These are phyloP conservation scores for Wilcoxina mikolae DNA, from an alignment of 495 filamentous ascomycete genomes.

Conservation along the genomic window DNA sequence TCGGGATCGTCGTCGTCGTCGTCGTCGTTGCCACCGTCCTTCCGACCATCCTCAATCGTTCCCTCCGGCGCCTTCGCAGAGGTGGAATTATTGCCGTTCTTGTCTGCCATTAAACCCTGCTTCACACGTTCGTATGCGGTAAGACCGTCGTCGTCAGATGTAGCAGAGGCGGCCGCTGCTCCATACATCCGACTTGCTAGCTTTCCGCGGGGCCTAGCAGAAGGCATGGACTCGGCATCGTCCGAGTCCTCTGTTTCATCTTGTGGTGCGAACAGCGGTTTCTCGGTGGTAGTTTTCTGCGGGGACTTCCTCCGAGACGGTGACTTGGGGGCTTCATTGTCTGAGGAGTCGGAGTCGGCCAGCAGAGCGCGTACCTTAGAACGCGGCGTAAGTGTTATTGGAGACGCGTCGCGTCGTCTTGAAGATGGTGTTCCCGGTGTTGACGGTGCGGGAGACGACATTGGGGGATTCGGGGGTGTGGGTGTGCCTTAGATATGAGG, in stretches of 20 bases:
- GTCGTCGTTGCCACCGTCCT: neutral
- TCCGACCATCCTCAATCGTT: neutral
- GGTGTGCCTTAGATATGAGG: too few relatives aligned
- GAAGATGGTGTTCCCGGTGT: conserved; percentile 12
- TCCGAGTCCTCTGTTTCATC: conserved; percentile 27
- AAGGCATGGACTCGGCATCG: conserved; percentile 31
- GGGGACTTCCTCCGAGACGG: conserved; percentile 18
- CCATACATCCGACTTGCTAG: conserved; percentile 54
- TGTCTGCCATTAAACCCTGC: conserved; percentile 18
- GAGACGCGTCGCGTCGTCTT: conserved; percentile 11
- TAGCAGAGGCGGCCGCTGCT: conserved; percentile 8
- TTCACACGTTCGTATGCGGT: conserved; percentile 27
- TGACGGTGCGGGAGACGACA: conserved; percentile 17
- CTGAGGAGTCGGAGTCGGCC: conserved; percentile 40
- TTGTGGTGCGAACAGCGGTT: conserved; percentile 1
- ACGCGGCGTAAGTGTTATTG: conserved; percentile 43
- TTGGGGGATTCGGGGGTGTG: too few relatives aligned
- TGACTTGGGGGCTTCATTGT: conserved; percentile 11
- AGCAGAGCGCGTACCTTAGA: conserved; percentile 57
- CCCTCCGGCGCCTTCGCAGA: neutral
- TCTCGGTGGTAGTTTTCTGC: conserved; percentile 1
- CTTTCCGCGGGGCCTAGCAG: conserved; percentile 48
- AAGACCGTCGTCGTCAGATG: conserved; percentile 5
- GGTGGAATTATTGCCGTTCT: neutral
- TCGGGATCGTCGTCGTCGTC: conserved; percentile 17